Evolutionary conservation across 2,329 filamentous ascomycete genomes (phyloP).

Genomic region (Trichoderma gracile): DNA sequence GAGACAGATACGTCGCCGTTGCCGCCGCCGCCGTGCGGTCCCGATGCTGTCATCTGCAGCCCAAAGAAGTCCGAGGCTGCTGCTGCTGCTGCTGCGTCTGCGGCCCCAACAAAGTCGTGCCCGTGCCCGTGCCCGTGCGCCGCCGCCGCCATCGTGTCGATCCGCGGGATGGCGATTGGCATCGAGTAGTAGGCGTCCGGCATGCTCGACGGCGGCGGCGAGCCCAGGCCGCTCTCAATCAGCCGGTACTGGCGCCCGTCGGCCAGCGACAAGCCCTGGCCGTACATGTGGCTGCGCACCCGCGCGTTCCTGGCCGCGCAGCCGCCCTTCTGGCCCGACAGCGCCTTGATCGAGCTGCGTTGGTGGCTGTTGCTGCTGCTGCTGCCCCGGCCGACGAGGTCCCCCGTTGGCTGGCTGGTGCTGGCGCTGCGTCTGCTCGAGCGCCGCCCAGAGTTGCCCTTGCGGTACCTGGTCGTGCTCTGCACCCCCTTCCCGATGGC

Average conservation of each 20-base stretch:
- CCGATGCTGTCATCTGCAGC: constrained; percentile 18
- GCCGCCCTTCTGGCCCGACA: constrained; percentile 40
- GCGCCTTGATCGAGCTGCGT: constrained; percentile 36
- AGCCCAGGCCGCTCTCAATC: constrained; percentile 23
- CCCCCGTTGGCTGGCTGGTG: constrained; percentile 17
- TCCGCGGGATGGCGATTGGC: constrained; percentile 29
- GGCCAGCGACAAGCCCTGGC: constrained; percentile 30
- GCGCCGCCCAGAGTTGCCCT: constrained; percentile 43
- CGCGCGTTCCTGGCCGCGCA: constrained; percentile 35
- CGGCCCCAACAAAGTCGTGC: constrained; percentile 11
- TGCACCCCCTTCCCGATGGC: constrained; percentile 72
- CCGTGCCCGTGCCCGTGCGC: constrained; percentile 28
- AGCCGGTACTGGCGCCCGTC: constrained; percentile 9
- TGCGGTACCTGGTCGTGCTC: constrained; percentile 80
- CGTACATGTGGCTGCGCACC: constrained; percentile 31
- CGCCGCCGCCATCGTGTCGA: constrained; percentile 26
- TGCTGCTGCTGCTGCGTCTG: background rate
- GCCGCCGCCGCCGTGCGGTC: constrained; percentile 11
- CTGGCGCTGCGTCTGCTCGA: constrained; percentile 24
- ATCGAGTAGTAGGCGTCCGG: constrained; percentile 31
- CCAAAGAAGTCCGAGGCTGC: constrained; percentile 24
- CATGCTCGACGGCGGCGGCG: constrained; percentile 30
- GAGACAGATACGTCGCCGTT: constrained; percentile 14
- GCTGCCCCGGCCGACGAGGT: background rate
- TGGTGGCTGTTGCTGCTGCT: constrained; percentile 26